Evolutionary conservation across 768 basidiomycete species (phyloP), one percentile per base, ranked within the genome.

Genomic region (Mycena polygramma): DNA sequence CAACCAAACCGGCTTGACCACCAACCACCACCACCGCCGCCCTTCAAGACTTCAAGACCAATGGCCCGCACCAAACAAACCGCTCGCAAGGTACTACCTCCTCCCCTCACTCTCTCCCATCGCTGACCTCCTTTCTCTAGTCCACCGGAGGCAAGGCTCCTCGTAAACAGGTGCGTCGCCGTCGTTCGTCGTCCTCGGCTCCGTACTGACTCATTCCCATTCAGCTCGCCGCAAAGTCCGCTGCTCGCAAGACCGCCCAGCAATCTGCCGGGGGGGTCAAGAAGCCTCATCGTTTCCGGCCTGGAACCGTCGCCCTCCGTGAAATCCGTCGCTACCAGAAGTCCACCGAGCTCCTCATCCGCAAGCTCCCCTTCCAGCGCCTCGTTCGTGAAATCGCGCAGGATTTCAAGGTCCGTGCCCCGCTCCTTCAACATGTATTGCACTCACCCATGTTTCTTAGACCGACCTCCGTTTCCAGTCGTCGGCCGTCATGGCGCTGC

Each of bases 401-500:
- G 82, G 88, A 89, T 80, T 89, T 88, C 86, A 89, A 89, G 83
- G 79, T 79, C 57, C 17, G 79, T 75, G 15, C 41, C 54, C 10
- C 26, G 10, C 24, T 60, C 6, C 22, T 5, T 9, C 17, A 14
- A 0, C 37, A 35, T n/a, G 20, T 36, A 13, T 26, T 20, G 39
- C 8, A 57, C 19, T 24, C 37, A n/a, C 10, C 11, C 14, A 52
- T 36, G 5, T 61, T 15, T 64, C 19, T 46, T 17, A 84, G 84
- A 79, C 84, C 57, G 84, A 88, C 68, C 75, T 95, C 51, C 86
- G 93, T 26, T 96, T 94, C 91, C 94, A 95, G 76, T 90, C 88
- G 37, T 90, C 91, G 0, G 95, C 95, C 5, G 83, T 96, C 59
- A 75, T 92, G 71, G 94, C 95, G 1, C 81, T 96, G 57, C 95